Percentiles rank a stretch among this genome's conserved stretches.
Evolutionary conservation across 768 basidiomycete genomes (phyloP).

Genomic region (Tulasnella sp.): DNA sequence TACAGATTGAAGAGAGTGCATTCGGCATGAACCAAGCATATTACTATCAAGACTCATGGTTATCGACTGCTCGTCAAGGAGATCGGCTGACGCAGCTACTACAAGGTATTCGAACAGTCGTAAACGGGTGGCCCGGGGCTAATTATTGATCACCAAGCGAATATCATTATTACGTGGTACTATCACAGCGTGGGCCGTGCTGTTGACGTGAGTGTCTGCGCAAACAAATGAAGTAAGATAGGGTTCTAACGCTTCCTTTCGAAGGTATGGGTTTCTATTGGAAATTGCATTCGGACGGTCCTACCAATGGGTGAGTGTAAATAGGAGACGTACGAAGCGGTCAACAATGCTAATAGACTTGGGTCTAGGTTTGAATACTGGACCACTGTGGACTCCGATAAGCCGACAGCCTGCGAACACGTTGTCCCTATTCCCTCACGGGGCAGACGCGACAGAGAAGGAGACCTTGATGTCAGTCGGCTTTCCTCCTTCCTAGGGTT

Average conservation of each 20-base stretch:
- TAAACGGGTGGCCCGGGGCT: neutral
- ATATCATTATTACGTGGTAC: conserved; percentile 32
- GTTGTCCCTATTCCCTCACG: conserved; percentile 2
- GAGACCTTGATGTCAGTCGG: conserved; percentile 19
- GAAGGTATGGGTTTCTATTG: conserved; percentile 25
- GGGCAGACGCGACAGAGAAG: neutral
- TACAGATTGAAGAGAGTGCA: conserved; percentile 17
- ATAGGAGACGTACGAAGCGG: neutral
- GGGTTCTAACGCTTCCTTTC: too few species aligned
- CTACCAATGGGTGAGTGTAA: conserved; percentile 22
- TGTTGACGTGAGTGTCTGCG: conserved; percentile 22
- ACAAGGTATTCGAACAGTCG: conserved; percentile 5
- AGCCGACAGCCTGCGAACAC: conserved; percentile 7
- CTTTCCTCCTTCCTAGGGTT: neutral
- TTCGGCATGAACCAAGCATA: conserved; percentile 28
- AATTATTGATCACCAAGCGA: conserved; percentile 1
- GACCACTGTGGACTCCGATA: conserved; percentile 15
- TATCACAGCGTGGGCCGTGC: conserved; percentile 30
- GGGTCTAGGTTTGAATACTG: conserved; percentile 20
- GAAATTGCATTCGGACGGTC: neutral
- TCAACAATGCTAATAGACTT: neutral
- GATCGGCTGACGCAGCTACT: conserved; percentile 20
- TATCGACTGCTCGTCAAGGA: conserved; percentile 17
- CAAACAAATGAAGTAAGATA: neutral
- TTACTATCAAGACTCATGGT: conserved; percentile 14